Base-by-base conservation (phyloP, 345 rosid genomes). In the Eucalyptus regnans region DNA sequence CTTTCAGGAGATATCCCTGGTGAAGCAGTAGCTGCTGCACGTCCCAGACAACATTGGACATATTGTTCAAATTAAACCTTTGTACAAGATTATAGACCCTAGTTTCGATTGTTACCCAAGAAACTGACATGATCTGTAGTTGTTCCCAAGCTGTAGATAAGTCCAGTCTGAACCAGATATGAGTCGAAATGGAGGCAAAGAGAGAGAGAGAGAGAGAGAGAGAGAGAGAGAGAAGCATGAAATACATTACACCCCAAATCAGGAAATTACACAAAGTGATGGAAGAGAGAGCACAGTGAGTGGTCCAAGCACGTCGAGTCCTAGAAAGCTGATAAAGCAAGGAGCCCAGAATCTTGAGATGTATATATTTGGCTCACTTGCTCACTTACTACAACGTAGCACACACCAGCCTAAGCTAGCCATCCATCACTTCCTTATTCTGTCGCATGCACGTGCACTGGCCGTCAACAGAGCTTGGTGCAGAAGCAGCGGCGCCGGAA, bases 401-500 rank as follows among this genome's bases (percentile, higher is more conserved):
- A 68, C 23, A 31, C 80, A 8, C 7, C 43, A 68, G 23, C 81
- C 81, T 71, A 71, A 37, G 27, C 81, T 37, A 41, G 81, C 62
- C 62, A 56, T 56, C 62, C 86, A 14, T 48, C 50, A 50, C 44
- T 12, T 86, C 51, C 16, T 87, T 56, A 33, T 33, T 87, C 46
- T 71, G 17, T 41, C 13, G 49, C 50, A 51, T 11, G 62, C 68
- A 43, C 11, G 23, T 10, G 29, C 76, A 58, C 27, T 71, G 46
- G 81, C 81, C 46, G 44, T 86, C 90, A 93, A 68, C 94, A 92
- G 86, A 52, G 87, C 90, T 52, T 90, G 52, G 94, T 89, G 91
- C 94, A 93, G 85, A 92, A 91, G 89, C 94, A 92, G 81, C 92
- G 92, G 86, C 89, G 91, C 49, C 91, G 93, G 91, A 91, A 80